These are phyloP conservation scores for Alternaria longipes DNA, from an alignment of 2,329 filamentous ascomycete genomes.

Conservation along the genomic window DNA sequence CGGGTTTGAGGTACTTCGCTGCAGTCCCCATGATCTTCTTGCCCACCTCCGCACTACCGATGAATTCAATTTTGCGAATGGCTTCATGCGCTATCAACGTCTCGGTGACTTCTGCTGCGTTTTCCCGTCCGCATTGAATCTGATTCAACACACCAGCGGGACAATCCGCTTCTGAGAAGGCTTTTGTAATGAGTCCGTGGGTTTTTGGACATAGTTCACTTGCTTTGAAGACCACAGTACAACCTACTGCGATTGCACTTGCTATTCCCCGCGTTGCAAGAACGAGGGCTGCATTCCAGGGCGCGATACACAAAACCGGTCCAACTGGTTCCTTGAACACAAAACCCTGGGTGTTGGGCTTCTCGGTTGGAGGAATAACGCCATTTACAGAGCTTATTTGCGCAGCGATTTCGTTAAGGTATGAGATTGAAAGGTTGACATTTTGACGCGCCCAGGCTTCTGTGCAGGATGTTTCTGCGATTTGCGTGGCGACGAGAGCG, in stretches of 20 bases:
- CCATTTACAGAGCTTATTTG: constrained; percentile 27
- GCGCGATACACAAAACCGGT: constrained; percentile 8
- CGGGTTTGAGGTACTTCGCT: constrained; percentile 77
- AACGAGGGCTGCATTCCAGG: constrained; percentile 61
- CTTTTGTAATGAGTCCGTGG: constrained; percentile 28
- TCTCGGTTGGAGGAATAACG: constrained; percentile 38
- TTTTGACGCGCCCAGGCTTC: constrained; percentile 51
- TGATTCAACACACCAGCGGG: constrained; percentile 78
- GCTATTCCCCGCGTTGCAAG: constrained; percentile 40
- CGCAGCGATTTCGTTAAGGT: constrained; percentile 60
- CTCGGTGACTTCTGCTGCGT: constrained; percentile 73
- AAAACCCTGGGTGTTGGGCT: constrained; percentile 37
- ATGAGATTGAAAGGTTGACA: constrained; percentile 44
- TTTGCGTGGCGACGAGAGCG: constrained; percentile 68
- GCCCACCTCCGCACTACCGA: constrained; percentile 76
- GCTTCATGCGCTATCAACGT: constrained; percentile 73
- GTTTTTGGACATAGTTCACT: constrained; percentile 39
- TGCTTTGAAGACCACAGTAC: constrained; percentile 46
- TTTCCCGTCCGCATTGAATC: constrained; percentile 65
- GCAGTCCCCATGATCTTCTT: constrained; percentile 72
- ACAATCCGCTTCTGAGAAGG: constrained; percentile 68
- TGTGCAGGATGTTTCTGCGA: constrained; percentile 62
- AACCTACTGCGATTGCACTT: constrained; percentile 67
- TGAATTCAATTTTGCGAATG: constrained; percentile 75
- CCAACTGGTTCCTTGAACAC: constrained; percentile 47